phyloP scores from a whole-genome alignment of 106 monocot species.

The Agapanthus africanus region DNA sequence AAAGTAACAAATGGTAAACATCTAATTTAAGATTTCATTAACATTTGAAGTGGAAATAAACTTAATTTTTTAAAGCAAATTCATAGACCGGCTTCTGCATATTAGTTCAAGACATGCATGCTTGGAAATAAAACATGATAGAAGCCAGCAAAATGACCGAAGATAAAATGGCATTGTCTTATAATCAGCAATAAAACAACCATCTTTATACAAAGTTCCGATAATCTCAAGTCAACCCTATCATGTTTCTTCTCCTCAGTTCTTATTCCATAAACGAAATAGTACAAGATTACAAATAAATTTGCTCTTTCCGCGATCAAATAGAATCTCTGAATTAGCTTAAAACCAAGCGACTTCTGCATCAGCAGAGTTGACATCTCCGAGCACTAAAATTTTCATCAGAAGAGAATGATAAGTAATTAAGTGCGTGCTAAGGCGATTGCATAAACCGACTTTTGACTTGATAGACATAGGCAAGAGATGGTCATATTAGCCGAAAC shows the following conservation, averaged over 20 bases:
- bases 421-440: neutral
- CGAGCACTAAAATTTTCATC: constrained; percentile 2
- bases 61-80: no score
- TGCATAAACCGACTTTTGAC: neutral
- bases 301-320: neutral
- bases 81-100: no score
- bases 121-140: no score
- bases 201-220: no score
- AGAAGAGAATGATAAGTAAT: neutral
- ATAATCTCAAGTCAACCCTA: no score
- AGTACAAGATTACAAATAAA: neutral
- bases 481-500: neutral
- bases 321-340: neutral
- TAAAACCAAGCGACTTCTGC: neutral
- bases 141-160: no score
- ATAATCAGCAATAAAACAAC: no score
- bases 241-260: neutral
- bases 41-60: no score
- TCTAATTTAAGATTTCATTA: no score
- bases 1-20: no score
- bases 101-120: no score
- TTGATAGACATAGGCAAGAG: neutral
- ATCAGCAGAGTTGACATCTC: constrained; percentile 1
- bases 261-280: neutral
- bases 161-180: no score